Conservation (phyloP, 2,329 filamentous ascomycete genomes). For the Fusarium camptoceras region DNA sequence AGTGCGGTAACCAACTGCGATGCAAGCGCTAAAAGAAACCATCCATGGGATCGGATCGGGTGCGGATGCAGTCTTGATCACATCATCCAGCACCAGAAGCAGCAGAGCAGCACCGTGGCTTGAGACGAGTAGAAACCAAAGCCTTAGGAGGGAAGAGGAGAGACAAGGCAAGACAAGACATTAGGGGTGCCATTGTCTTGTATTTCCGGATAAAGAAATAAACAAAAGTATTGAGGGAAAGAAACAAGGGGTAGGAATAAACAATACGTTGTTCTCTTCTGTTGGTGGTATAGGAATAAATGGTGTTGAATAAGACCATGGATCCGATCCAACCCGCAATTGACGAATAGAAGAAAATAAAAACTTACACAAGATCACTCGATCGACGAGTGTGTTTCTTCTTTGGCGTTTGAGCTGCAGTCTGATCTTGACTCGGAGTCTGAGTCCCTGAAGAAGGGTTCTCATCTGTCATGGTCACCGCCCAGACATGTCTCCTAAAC, state of each 20-base stretch:
- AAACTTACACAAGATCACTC: constrained; percentile 41
- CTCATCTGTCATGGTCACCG: constrained; percentile 46
- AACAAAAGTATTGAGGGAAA: neutral
- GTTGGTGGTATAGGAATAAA: constrained; percentile 6
- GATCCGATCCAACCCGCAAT: neutral
- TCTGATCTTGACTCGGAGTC: neutral
- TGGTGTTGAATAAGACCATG: constrained; percentile 7
- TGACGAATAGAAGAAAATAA: constrained; percentile 10
- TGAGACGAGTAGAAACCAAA: neutral
- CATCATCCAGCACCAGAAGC: neutral
- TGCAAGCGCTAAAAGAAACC: constrained; percentile 23
- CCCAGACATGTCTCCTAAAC: constrained; percentile 46
- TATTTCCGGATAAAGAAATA: neutral
- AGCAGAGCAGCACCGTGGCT: neutral
- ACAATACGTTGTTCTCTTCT: constrained; percentile 8
- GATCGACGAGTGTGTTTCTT: constrained; percentile 35
- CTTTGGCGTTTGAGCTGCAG: neutral
- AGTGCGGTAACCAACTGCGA: neutral
- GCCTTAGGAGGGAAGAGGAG: neutral
- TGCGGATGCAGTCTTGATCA: constrained; percentile 22
- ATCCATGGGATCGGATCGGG: constrained; percentile 6
- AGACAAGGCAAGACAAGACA: neutral
- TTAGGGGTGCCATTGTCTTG: neutral
- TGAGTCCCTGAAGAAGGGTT: constrained; percentile 28
- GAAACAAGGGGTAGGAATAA: neutral